These are phyloP conservation scores for Penicillium tannophilum DNA, from an alignment of 495 filamentous ascomycete genomes.

Conservation along the genomic window DNA sequence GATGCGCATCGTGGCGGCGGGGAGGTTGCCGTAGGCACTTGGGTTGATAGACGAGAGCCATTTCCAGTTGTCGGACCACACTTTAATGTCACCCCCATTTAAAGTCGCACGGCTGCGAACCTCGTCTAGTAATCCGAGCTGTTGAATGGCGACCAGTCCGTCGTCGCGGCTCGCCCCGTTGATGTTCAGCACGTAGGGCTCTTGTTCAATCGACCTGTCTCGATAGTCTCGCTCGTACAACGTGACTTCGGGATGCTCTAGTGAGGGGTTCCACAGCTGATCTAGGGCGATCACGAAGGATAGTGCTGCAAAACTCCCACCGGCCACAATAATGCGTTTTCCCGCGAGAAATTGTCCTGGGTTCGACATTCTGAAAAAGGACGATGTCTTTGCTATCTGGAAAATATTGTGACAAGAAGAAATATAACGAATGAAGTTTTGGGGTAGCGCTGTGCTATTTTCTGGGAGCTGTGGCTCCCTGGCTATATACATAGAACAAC, in stretches of 20 bases:
- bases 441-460: too few species aligned
- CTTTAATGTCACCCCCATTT: slow-evolving; percentile 13
- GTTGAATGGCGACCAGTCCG: slow-evolving; percentile 12
- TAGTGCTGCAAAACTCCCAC: slow-evolving; percentile 17
- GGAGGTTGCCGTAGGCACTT: slow-evolving; percentile 7
- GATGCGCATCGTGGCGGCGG: slow-evolving; percentile 17
- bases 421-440: too few species aligned
- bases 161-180: slow-evolving; percentile 11
- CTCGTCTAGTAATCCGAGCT: slow-evolving; percentile 15
- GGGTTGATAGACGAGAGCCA: slow-evolving; percentile 18
- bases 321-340: slow-evolving; percentile 19
- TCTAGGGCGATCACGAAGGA: slow-evolving; percentile 17
- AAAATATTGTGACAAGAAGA: too few species aligned
- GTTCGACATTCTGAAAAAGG: not conserved
- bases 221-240: slow-evolving; percentile 7
- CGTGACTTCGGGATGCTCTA: slow-evolving; percentile 12
- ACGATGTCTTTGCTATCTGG: not conserved
- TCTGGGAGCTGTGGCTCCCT: too few species aligned
- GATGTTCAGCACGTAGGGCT: slow-evolving; percentile 11
- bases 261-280: slow-evolving; percentile 11
- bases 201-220: slow-evolving; percentile 9
- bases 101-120: slow-evolving; percentile 10
- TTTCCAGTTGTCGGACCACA: slow-evolving; percentile 15
- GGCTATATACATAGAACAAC: not conserved
- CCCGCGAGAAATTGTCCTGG: slow-evolving; percentile 17